These are phyloP conservation scores for Microdochium trichocladiopsis DNA, from an alignment of 2,329 filamentous ascomycete genomes.

Conservation along the genomic window DNA sequence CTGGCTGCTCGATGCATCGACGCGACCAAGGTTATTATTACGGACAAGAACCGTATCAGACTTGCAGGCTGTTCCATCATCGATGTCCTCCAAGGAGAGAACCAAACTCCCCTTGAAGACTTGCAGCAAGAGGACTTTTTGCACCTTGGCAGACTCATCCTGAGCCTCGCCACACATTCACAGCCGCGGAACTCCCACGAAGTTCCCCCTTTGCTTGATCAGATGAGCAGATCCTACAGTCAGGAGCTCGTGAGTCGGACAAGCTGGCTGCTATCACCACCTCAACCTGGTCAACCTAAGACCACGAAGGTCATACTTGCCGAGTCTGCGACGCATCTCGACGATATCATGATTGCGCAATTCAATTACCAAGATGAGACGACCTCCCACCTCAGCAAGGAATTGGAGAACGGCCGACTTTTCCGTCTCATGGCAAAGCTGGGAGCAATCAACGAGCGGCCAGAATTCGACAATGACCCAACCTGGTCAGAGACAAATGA, in stretches of 20 bases:
- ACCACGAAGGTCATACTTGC: constrained; percentile 73
- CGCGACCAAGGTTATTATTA: constrained; percentile 81
- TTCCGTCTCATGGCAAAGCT: constrained; percentile 77
- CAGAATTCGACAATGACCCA: constrained; percentile 70
- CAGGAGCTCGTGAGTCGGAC: constrained; percentile 72
- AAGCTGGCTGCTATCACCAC: constrained; percentile 69
- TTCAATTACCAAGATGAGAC: constrained; percentile 76
- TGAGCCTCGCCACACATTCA: constrained; percentile 73
- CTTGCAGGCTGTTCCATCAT: constrained; percentile 83
- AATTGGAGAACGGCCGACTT: constrained; percentile 84
- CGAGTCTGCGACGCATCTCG: constrained; percentile 71
- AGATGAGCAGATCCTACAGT: constrained; percentile 70
- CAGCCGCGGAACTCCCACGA: constrained; percentile 48
- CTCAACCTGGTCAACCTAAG: constrained; percentile 50
- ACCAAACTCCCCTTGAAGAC: constrained; percentile 59
- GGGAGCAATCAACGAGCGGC: constrained; percentile 81
- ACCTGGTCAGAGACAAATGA: constrained; percentile 91
- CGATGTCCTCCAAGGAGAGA: constrained; percentile 81
- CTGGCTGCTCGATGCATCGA: constrained; percentile 84
- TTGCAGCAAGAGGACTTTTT: constrained; percentile 83
- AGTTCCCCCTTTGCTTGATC: constrained; percentile 64
- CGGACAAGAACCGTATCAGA: constrained; percentile 82
- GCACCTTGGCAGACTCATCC: constrained; percentile 75
- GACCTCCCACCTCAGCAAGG: constrained; percentile 63
- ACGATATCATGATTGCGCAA: constrained; percentile 67